Evolutionary conservation across 352 stramenopile genomes (phyloP).

Genomic region (Sclerospora graminicola): DNA sequence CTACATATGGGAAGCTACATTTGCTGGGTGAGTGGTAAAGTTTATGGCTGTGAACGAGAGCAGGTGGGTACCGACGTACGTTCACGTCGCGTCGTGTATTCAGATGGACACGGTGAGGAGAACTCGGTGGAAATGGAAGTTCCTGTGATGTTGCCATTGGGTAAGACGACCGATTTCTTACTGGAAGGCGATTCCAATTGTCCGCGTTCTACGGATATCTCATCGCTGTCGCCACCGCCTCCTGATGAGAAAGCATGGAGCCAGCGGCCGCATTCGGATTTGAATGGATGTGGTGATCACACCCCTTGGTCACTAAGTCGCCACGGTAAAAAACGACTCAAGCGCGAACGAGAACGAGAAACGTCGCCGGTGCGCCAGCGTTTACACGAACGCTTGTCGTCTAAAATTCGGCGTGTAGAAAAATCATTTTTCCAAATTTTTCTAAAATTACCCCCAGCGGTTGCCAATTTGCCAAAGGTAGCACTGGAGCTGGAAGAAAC

Average conservation of each 20-base stretch:
- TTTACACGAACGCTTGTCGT: slow-evolving; percentile 36
- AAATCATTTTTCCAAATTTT: slow-evolving; percentile 54
- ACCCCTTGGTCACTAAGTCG: slow-evolving; percentile 17
- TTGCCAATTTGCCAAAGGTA: slow-evolving; percentile 53
- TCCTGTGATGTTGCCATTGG: slow-evolving; percentile 49
- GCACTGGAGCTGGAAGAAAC: slow-evolving; percentile 62
- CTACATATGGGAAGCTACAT: slow-evolving; percentile 44
- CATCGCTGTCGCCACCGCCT: slow-evolving; percentile 50
- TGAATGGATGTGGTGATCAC: slow-evolving; percentile 9
- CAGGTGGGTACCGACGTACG: slow-evolving; percentile 50
- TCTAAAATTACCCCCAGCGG: slow-evolving; percentile 43
- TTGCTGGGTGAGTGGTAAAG: slow-evolving; percentile 50
- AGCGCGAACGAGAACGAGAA: slow-evolving; percentile 26
- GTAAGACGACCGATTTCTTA: slow-evolving; percentile 48
- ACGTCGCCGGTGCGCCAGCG: slow-evolving; percentile 46
- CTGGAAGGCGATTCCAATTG: slow-evolving; percentile 30
- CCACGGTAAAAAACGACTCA: slow-evolving; percentile 19
- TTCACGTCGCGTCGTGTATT: slow-evolving; percentile 48
- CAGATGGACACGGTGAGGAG: slow-evolving; percentile 36
- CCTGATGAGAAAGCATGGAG: slow-evolving; percentile 42
- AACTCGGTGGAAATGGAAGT: slow-evolving; percentile 66
- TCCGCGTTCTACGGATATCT: slow-evolving; percentile 18
- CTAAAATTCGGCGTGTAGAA: slow-evolving; percentile 42
- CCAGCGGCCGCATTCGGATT: slow-evolving; percentile 14
- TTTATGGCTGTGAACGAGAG: slow-evolving; percentile 59